Evolutionary conservation across 768 basidiomycete genomes (phyloP), one percentile per base, ranked within the genome.

Genomic region (Suillus plorans): DNA sequence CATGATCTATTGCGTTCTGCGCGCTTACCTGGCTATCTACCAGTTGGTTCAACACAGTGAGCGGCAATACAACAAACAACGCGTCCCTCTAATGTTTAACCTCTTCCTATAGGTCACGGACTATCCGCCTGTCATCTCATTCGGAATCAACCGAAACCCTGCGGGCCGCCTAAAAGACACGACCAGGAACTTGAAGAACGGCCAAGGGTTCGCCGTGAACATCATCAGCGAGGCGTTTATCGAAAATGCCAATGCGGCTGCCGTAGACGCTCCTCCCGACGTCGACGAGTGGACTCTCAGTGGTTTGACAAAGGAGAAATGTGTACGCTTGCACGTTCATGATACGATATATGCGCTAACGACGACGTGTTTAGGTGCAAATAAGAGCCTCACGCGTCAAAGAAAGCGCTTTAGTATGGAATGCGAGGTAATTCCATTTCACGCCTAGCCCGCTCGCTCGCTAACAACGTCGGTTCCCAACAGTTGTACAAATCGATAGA

Each of bases 211-310:
- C 72, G 81, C 81, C 5, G 81, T 85, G 34, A 85, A 83, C 67
- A 84, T 85, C 70, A 87, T 88, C 70, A 85, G 83, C 50, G 85
- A 86, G 67, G 77, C 81, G 2, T 82, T 76, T 45, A 39, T 78
- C 2, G 74, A 82, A 62, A 70, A 75, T 6, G 81, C 80, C 0
- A 80, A 81, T 66, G 69, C 68, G n/a, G 71, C 77, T 0, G 63
- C 78, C 13, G 67, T 82, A 18, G 78, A 83, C 41, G 69, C 80
- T 4, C 81, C 82, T 4, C 61, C 70, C 0, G 68, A 68, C 0
- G 72, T 80, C 25, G 69, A 74, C 64, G 81, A 82, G 64, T 82
- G 81, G 81, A 63, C 70, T 18, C 63, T 80, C 49, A 78, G 75
- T 22, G 81, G 82, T n/a, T 66, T 82, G 53, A 83, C 81, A 14